Evolutionary conservation across 805 yeast genomes (phyloP).

Genomic region (Isabelozyma gotoi): DNA sequence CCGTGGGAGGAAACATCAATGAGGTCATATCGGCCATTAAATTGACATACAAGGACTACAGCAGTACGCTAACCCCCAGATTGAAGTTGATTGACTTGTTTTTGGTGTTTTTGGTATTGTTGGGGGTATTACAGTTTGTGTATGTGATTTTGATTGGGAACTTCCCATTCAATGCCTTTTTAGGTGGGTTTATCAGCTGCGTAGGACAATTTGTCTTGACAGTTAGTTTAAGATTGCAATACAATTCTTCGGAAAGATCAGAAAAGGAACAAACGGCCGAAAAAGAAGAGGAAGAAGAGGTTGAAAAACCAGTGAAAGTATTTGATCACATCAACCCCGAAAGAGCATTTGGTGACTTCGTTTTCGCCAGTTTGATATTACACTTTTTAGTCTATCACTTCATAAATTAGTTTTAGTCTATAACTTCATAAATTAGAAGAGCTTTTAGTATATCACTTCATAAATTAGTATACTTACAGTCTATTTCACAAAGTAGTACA

Average conservation of each 20-base stretch:
- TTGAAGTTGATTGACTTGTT: slow-evolving; percentile 75
- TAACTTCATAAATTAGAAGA: no score
- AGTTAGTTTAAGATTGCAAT: slow-evolving; percentile 77
- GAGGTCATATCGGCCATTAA: slow-evolving; percentile 29
- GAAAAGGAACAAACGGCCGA: slow-evolving; percentile 5
- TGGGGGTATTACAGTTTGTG: slow-evolving; percentile 76
- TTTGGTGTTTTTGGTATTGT: slow-evolving; percentile 65
- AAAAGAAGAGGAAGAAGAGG: slow-evolving; percentile 4
- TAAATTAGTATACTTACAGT: no score
- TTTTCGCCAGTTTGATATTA: slow-evolving; percentile 81
- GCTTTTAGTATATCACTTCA: no score
- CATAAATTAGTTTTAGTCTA: slow-evolving; percentile 62
- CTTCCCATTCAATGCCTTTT: slow-evolving; percentile 95
- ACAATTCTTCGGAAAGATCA: slow-evolving; percentile 16
- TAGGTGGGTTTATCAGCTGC: slow-evolving; percentile 88
- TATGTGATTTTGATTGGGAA: slow-evolving; percentile 79
- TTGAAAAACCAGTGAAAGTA: slow-evolving; percentile 8
- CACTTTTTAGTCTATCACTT: slow-evolving; percentile 91
- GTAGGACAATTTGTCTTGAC: slow-evolving; percentile 95
- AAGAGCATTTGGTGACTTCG: slow-evolving; percentile 82
- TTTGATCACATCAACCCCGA: slow-evolving; percentile 32
- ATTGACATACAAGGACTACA: slow-evolving; percentile 35
- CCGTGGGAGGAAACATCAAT: slow-evolving; percentile 10
- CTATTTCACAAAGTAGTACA: no score
- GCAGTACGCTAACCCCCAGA: slow-evolving; percentile 39